A percentile compares a stretch with the other conserved stretches of the same genome.
Evolutionary conservation across 139 green algal species (phyloP).

Genomic region (Micractinium conductrix): DNA sequence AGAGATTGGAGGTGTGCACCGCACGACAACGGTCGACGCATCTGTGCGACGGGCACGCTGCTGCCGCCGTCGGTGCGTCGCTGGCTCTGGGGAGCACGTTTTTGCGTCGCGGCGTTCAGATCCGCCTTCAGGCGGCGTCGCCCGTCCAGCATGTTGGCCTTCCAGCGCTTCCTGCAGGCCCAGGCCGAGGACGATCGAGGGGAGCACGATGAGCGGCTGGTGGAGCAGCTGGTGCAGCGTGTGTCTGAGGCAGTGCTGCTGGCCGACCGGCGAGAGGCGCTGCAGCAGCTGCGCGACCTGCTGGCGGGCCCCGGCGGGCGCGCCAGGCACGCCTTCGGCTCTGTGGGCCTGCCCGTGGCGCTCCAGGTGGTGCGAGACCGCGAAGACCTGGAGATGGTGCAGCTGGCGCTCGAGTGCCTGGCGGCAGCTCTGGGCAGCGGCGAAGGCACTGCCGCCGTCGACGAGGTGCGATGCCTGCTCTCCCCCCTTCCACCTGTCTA

Average conservation of each 20-base stretch:
- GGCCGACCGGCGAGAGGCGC: conserved; percentile 78
- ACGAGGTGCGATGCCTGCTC: not conserved
- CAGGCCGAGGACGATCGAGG: not conserved
- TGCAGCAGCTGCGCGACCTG: conserved; percentile 72
- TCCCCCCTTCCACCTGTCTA: too few relatives aligned
- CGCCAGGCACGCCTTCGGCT: conserved; percentile 64
- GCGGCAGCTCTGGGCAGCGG: conserved; percentile 13
- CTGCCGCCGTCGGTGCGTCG: too few relatives aligned
- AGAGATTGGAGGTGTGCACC: too few relatives aligned
- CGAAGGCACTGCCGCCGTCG: not conserved
- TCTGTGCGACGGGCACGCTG: too few relatives aligned
- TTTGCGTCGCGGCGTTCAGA: too few relatives aligned
- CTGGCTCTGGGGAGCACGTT: too few relatives aligned
- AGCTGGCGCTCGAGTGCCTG: conserved; percentile 83
- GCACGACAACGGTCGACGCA: too few relatives aligned
- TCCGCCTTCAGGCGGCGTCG: too few relatives aligned
- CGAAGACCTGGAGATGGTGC: conserved; percentile 83
- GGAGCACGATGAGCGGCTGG: conserved; percentile 15
- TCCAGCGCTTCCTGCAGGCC: conserved; percentile 14
- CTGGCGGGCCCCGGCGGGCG: conserved; percentile 63
- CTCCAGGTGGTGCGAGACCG: conserved; percentile 70
- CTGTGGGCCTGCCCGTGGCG: conserved; percentile 79
- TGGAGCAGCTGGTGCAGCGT: conserved; percentile 81
- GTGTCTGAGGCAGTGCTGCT: conserved; percentile 75
- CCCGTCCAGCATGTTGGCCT: conserved; percentile 7